Conservation (phyloP, 106 monocot species). For the Allium cepa region DNA sequence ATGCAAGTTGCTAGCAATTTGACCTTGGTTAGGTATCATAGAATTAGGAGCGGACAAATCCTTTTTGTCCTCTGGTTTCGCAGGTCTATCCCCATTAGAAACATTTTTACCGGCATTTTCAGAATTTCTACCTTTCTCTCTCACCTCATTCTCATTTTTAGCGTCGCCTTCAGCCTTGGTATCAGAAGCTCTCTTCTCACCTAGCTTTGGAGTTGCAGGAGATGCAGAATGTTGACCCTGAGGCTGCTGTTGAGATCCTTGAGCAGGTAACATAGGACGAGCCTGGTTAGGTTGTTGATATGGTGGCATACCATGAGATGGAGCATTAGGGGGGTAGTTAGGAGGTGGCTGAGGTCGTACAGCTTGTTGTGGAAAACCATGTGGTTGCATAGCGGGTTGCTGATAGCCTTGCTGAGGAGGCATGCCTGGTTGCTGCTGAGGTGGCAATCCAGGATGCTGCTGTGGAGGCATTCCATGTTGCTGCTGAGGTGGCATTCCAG, state of each 20-base stretch:
- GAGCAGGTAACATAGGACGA: constrained; percentile 6
- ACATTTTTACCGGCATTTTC: not conserved
- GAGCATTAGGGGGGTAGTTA: constrained; percentile 9
- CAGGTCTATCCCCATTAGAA: constrained; percentile 7
- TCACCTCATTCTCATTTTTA: constrained; percentile 7
- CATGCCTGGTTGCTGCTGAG: constrained; percentile 29
- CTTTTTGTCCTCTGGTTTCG: constrained; percentile 6
- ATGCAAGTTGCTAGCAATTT: constrained; percentile 4
- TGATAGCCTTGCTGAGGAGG: constrained; percentile 16
- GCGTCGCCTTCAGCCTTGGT: constrained; percentile 7
- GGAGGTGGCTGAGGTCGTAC: constrained; percentile 27
- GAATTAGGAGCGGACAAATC: not conserved
- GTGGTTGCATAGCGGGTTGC: constrained; percentile 26
- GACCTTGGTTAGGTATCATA: too few species aligned
- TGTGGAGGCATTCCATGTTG: constrained; percentile 36
- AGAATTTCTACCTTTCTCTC: constrained; percentile 4
- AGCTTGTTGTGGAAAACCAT: constrained; percentile 22
- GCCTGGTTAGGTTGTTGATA: constrained; percentile 15
- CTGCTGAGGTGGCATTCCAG: constrained; percentile 44
- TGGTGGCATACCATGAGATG: constrained; percentile 10
- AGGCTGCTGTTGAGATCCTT: constrained; percentile 9
- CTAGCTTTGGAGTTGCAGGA: constrained; percentile 2
- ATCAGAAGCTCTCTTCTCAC: constrained; percentile 7
- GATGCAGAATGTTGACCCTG: not conserved
- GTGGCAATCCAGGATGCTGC: constrained; percentile 31